Conservation (phyloP, 1,284 basidiomycete genomes). For the Malassezia dermatis region DNA sequence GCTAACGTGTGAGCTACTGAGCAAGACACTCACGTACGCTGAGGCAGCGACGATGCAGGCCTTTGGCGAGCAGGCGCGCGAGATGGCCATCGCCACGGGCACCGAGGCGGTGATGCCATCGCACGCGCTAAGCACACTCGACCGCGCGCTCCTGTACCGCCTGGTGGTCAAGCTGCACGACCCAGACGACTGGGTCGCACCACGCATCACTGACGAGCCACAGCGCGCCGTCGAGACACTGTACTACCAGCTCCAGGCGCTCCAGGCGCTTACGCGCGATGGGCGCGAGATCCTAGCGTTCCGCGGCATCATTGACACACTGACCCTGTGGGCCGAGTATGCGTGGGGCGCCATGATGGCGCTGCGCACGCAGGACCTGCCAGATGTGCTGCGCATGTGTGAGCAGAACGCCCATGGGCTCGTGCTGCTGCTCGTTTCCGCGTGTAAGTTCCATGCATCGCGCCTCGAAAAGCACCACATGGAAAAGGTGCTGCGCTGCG, state of each 20-base stretch:
- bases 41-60: conserved; percentile 1
- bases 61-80: not conserved
- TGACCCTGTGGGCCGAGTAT: conserved; percentile 27
- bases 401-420: conserved; percentile 31
- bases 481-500: not conserved
- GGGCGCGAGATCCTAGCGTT: conserved; percentile 40
- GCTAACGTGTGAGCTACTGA: conserved; percentile 8
- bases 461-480: conserved; percentile 6
- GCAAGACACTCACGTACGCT: conserved; percentile 8
- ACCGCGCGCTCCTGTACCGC: conserved; percentile 34
- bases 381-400: conserved; percentile 18
- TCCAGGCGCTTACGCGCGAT: conserved; percentile 38
- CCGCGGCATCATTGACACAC: conserved; percentile 25
- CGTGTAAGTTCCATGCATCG: conserved; percentile 43
- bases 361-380: conserved; percentile 16
- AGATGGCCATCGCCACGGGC: not conserved
- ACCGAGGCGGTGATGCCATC: conserved; percentile 1
- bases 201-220: conserved; percentile 19
- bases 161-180: conserved; percentile 26
- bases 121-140: conserved; percentile 17
- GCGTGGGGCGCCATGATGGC: conserved; percentile 35
- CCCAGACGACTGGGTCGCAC: conserved; percentile 14
- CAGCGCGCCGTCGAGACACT: conserved; percentile 20
- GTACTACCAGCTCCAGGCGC: conserved; percentile 28
- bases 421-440: conserved; percentile 31